Conservation (phyloP, 2,329 filamentous ascomycete species). For the Cadophora malorum region DNA sequence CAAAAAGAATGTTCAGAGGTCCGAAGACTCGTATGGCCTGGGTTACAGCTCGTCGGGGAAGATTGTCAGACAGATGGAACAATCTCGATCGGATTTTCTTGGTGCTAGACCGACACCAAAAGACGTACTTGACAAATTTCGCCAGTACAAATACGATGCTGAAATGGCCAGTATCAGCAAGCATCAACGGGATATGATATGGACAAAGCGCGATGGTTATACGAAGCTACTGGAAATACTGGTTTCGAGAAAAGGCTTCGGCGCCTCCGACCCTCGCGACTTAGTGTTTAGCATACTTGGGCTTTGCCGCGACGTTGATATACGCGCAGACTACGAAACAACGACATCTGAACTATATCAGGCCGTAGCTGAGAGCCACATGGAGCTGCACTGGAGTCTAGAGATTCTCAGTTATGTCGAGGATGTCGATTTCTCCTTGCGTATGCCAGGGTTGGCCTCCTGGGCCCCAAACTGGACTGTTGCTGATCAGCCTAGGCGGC, state of each 20-base stretch:
- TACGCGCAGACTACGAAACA: neutral
- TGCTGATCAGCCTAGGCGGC: neutral
- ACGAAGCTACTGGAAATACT: neutral
- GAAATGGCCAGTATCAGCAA: too few species aligned
- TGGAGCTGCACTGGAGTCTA: neutral
- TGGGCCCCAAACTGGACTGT: neutral
- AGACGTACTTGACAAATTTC: too few species aligned
- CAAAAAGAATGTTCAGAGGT: too few species aligned
- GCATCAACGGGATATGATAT: too few species aligned
- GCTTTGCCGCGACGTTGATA: neutral
- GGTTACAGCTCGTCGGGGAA: too few species aligned
- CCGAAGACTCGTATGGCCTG: too few species aligned
- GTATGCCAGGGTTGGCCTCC: neutral
- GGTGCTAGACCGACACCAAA: too few species aligned
- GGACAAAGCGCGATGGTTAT: neutral
- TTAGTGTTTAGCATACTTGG: neutral
- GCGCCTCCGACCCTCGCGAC: neutral
- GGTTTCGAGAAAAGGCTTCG: neutral
- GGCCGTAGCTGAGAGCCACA: too few species aligned
- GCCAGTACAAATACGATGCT: too few species aligned
- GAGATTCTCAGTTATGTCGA: neutral
- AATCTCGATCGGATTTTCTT: too few species aligned
- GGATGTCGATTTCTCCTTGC: neutral
- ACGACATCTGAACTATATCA: neutral
- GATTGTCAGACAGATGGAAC: too few species aligned